phyloP scores from a whole-genome alignment of 768 basidiomycete genomes.

The Naganishia antarctica region DNA sequence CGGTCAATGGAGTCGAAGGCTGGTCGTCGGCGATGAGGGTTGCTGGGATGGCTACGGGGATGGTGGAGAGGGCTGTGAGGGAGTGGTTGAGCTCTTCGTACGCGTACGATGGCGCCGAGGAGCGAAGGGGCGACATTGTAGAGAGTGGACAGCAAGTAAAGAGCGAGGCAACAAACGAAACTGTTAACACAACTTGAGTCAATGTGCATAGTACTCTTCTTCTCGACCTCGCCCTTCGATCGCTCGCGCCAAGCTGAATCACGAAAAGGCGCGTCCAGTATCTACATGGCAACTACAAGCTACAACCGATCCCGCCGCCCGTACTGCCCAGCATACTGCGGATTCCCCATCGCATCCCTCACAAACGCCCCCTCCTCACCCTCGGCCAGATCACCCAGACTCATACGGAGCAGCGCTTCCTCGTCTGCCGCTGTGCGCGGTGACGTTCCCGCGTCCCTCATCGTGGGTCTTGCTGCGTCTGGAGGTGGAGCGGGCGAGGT shows the following conservation, averaged over 20 bases:
- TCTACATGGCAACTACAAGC: not conserved
- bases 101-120: constrained; percentile 20
- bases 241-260: too few species aligned
- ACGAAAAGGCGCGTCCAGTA: too few species aligned
- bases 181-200: too few species aligned
- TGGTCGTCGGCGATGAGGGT: constrained; percentile 17
- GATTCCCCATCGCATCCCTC: not conserved
- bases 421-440: constrained; percentile 19
- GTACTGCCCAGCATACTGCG: constrained; percentile 14
- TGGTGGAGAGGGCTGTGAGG: constrained; percentile 29
- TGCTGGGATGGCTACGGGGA: constrained; percentile 27
- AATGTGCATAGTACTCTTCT: too few species aligned
- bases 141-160: too few species aligned
- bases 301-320: constrained; percentile 10
- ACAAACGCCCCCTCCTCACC: not conserved
- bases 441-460: constrained; percentile 7
- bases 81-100: constrained; percentile 27
- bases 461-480: not conserved
- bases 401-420: constrained; percentile 23
- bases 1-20: constrained; percentile 25
- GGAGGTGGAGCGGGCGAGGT: not conserved
- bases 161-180: too few species aligned
- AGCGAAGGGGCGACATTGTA: constrained; percentile 22
- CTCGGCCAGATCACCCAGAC: constrained; percentile 12
- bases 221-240: too few species aligned